phyloP scores from a whole-genome alignment of 345 rosid species.

The Citrus hindsii region DNA sequence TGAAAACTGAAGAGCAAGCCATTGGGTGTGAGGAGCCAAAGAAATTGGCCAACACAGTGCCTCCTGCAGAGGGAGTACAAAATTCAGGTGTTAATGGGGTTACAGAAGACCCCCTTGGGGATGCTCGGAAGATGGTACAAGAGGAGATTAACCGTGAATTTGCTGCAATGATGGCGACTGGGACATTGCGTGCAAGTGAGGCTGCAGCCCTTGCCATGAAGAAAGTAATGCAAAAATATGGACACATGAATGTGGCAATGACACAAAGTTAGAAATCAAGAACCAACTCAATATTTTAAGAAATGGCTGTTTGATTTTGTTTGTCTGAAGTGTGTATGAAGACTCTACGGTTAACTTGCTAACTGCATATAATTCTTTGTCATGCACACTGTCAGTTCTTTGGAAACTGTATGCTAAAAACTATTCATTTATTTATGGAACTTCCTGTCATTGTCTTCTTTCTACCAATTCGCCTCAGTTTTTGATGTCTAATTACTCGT shows the following conservation, averaged over 20 bases:
- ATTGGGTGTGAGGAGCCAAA: conserved; percentile 19
- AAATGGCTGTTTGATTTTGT: not conserved
- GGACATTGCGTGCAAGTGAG: conserved; percentile 81
- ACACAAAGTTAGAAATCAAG: conserved; percentile 25
- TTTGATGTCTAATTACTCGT: not conserved
- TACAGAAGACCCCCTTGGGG: conserved; percentile 57
- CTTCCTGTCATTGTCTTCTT: not conserved
- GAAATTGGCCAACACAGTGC: conserved; percentile 5
- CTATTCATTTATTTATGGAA: not conserved
- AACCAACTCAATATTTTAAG: not conserved
- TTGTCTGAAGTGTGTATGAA: not conserved
- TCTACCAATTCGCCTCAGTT: not conserved
- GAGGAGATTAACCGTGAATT: conserved; percentile 81
- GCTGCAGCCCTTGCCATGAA: conserved; percentile 87
- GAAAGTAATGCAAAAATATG: conserved; percentile 88
- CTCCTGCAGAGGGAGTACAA: conserved; percentile 27
- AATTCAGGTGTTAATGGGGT: conserved; percentile 17
- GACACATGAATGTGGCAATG: conserved; percentile 41
- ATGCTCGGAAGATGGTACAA: conserved; percentile 76
- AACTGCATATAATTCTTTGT: not conserved
- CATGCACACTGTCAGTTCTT: too few species aligned
- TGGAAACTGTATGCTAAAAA: too few species aligned
- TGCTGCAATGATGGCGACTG: conserved; percentile 76
- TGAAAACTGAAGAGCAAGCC: conserved; percentile 16
- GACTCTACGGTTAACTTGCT: not conserved